phyloP scores from a whole-genome alignment of 2,329 filamentous ascomycete species.

The Claviceps paspali region DNA sequence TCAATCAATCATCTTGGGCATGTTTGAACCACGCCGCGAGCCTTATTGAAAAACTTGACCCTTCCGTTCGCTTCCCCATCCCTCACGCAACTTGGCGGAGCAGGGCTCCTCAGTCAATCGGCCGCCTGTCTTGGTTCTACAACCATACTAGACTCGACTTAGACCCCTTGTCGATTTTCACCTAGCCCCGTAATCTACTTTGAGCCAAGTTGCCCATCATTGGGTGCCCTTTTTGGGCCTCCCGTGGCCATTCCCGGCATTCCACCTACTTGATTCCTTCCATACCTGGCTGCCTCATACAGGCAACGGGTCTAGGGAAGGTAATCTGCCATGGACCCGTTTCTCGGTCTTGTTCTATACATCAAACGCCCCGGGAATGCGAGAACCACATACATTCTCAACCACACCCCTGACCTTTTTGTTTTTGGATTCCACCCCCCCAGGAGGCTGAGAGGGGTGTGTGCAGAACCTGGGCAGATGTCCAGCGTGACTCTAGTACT shows the following conservation, averaged over 20 bases:
- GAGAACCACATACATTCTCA: constrained; percentile 4
- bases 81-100: constrained; percentile 3
- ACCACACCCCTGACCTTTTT: constrained; percentile 2
- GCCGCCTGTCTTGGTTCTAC: constrained; percentile 1
- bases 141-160: too few species aligned
- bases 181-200: constrained; percentile 1
- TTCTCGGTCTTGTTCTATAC: constrained; percentile 1
- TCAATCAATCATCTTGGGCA: not conserved
- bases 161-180: constrained; percentile 2
- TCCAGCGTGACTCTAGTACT: not conserved
- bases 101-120: not conserved
- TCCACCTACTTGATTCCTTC: constrained; percentile 1
- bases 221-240: constrained; percentile 1
- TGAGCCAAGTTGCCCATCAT: constrained; percentile 1
- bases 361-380: constrained; percentile 3
- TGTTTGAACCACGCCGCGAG: not conserved
- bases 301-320: not conserved
- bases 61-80: constrained; percentile 1
- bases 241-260: constrained; percentile 1
- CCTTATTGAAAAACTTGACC: not conserved
- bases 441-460: constrained; percentile 1
- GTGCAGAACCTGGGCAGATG: not conserved
- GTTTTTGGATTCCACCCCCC: constrained; percentile 1
- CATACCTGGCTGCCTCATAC: constrained; percentile 1
- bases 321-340: not conserved